Conservation (phyloP, 2,329 filamentous ascomycete species). For the Neopestalotiopsis sp. region DNA sequence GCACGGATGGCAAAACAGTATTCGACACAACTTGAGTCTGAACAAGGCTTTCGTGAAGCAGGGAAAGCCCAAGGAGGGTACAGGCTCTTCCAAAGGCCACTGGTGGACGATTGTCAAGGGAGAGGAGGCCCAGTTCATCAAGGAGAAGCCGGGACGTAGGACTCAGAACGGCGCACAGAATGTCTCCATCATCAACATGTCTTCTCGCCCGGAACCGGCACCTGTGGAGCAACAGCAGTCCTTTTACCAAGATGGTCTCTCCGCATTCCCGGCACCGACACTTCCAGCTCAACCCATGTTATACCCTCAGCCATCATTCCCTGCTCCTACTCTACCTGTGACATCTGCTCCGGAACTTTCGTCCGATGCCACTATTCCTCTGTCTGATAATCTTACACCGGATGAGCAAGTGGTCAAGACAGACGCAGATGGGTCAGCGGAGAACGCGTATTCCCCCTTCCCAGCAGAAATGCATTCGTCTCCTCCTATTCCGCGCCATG, state of each 20-base stretch:
- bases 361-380: conserved; percentile 78
- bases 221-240: conserved; percentile 41
- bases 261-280: conserved; percentile 55
- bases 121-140: conserved; percentile 87
- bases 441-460: conserved; percentile 72
- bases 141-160: conserved; percentile 77
- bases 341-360: conserved; percentile 62
- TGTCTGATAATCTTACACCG: conserved; percentile 67
- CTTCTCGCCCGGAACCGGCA: conserved; percentile 58
- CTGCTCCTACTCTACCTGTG: conserved; percentile 41
- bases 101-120: conserved; percentile 47
- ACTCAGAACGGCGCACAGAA: conserved; percentile 61
- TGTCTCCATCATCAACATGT: conserved; percentile 64
- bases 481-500: conserved; percentile 75
- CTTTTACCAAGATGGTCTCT: conserved; percentile 46
- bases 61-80: conserved; percentile 91
- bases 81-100: conserved; percentile 79
- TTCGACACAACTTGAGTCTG: conserved; percentile 94
- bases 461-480: conserved; percentile 82
- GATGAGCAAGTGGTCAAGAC: conserved; percentile 56
- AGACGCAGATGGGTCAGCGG: conserved; percentile 45
- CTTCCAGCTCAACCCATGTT: conserved; percentile 32
- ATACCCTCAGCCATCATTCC: conserved; percentile 43
- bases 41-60: conserved; percentile 98
- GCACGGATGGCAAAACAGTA: conserved; percentile 95